Evolutionary conservation across 805 yeast species (phyloP), one percentile per base, ranked within the genome.

Genomic region (Yarrowia hollandica): DNA sequence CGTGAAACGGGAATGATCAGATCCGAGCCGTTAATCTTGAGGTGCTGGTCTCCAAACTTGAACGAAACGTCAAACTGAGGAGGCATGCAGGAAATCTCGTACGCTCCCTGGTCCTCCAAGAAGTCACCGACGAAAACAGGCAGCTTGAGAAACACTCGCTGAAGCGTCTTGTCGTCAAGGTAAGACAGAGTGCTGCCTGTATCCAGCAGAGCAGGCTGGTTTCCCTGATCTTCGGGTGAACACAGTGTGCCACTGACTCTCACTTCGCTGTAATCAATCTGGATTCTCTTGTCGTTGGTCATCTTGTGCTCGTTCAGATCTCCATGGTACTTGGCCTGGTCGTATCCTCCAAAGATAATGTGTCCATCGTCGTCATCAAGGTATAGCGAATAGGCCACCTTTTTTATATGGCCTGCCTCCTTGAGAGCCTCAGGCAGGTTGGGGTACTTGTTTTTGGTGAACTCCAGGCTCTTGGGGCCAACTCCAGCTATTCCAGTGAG

Each of bases 341-440:
- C 52, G 10, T 28, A 28, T 4, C 52, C 52, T 19, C 52, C 52
- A 44, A 44, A 44, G 12, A 44, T 30, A 14, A 44, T 44, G 25
- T 44, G 23, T 28, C 52, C 52, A 19, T 19, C 16, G n/a, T 44
- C 35, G 11, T 73, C 72, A 64, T 83, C 78, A 67, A 88, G 75
- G 64, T 75, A 86, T 37, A 88, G 71, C 0, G 94, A 87, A 70
- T 86, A 88, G 2, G 82, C 82, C 21, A 77, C 77, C 42, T 79
- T 76, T 52, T 78, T 70, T 65, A 83, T 86, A 33, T 79, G 67
- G 0, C 94, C 94, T 59, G 79, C 79, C 28, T 73, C 67, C 54
- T 77, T 82, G 75, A 89, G 71, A 61, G 79, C 78, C 59, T 76
- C 64, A 0, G 96, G 96, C 60, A 88, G 72, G 69, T 89, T 88